These are phyloP conservation scores for Cercospora sp. DNA, from an alignment of 2,329 filamentous ascomycete genomes.

Conservation along the genomic window DNA sequence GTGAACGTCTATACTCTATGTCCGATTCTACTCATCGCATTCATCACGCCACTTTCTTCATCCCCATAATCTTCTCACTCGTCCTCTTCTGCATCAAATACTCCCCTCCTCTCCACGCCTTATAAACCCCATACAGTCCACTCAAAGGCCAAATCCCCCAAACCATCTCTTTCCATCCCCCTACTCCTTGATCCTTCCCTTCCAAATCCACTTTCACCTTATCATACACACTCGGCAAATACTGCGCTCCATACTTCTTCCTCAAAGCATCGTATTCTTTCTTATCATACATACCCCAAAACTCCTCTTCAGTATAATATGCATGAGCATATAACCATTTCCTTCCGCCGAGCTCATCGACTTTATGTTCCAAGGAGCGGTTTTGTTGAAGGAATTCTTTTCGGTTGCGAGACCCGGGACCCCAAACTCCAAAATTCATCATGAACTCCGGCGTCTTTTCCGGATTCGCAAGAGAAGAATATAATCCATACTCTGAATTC, in stretches of 20 bases:
- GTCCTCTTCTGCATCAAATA: conserved; percentile 25
- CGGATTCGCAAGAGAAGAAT: conserved; percentile 3
- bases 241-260: conserved; percentile 61
- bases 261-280: conserved; percentile 64
- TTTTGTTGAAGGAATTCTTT: conserved; percentile 67
- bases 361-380: conserved; percentile 67
- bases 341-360: conserved; percentile 69
- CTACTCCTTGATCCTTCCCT: conserved; percentile 10
- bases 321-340: conserved; percentile 89
- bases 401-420: conserved; percentile 62
- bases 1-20: background rate
- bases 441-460: conserved; percentile 40
- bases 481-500: background rate
- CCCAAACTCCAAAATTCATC: conserved; percentile 71
- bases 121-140: conserved; percentile 27
- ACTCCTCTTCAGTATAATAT: conserved; percentile 73
- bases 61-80: background rate
- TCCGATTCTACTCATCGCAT: background rate
- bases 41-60: conserved; percentile 3
- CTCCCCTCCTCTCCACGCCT: conserved; percentile 24
- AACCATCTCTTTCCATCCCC: conserved; percentile 20
- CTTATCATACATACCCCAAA: conserved; percentile 64
- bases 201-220: conserved; percentile 59
- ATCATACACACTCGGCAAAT: conserved; percentile 67
- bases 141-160: conserved; percentile 27